phyloP scores from a whole-genome alignment of 176 grass and related monocot genomes.

The Aegilops longissima region DNA sequence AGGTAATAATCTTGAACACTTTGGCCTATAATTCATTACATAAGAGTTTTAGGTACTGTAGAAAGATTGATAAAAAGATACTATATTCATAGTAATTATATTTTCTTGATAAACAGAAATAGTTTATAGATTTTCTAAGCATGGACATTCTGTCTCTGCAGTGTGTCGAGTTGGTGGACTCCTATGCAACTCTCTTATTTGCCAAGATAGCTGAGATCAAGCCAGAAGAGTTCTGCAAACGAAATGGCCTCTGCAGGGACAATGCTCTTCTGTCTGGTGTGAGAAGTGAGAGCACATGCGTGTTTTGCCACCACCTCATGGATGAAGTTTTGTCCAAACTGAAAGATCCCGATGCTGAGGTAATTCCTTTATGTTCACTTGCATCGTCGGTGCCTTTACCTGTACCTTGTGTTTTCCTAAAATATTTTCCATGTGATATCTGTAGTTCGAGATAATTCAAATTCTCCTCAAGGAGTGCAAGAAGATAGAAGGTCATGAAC shows the following conservation, averaged over 20 bases:
- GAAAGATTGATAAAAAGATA: neutral
- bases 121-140: neutral
- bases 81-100: neutral
- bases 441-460: constrained; percentile 76
- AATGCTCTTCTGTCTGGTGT: constrained; percentile 19
- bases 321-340: constrained; percentile 64
- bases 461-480: constrained; percentile 89
- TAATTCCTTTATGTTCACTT: constrained; percentile 24
- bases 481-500: constrained; percentile 62
- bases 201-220: constrained; percentile 53
- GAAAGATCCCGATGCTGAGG: constrained; percentile 87
- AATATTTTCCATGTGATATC: neutral
- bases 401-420: neutral
- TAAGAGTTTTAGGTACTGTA: neutral
- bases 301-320: constrained; percentile 60
- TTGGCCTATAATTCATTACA: neutral
- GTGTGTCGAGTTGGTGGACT: constrained; percentile 76
- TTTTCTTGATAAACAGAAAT: neutral
- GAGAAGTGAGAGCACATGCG: constrained; percentile 52
- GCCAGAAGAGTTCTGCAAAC: constrained; percentile 73
- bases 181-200: constrained; percentile 72
- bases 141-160: constrained; percentile 32
- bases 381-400: neutral
- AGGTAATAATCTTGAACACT: constrained; percentile 44
- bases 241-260: constrained; percentile 62